These are phyloP conservation scores for Talaromyces sp. DNA, from an alignment of 2,329 filamentous ascomycete genomes.

Conservation along the genomic window DNA sequence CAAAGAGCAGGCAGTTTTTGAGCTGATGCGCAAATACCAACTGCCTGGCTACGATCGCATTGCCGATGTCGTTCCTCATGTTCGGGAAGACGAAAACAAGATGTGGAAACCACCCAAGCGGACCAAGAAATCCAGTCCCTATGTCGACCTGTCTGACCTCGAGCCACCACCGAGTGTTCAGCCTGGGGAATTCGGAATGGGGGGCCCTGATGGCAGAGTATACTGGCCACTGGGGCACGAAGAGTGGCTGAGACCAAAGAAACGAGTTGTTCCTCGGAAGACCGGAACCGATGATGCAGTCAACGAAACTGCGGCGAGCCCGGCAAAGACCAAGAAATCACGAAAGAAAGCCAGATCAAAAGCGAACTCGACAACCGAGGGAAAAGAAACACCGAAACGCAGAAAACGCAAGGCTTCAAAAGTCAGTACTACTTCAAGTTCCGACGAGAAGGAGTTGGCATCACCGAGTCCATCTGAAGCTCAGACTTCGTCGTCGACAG, in stretches of 20 bases:
- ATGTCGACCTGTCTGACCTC: constrained; percentile 38
- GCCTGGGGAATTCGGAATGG: constrained; percentile 76
- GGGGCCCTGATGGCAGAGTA: constrained; percentile 72
- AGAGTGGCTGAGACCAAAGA: constrained; percentile 75
- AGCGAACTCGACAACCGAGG: not conserved
- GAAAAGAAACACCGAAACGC: constrained; percentile 16
- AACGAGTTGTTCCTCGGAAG: constrained; percentile 9
- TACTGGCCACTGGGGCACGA: constrained; percentile 91
- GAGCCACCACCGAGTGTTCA: constrained; percentile 48
- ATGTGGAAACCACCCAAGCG: constrained; percentile 46
- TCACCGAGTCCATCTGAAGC: not conserved
- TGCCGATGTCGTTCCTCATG: constrained; percentile 72
- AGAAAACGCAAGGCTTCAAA: constrained; percentile 29
- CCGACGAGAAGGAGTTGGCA: constrained; percentile 17
- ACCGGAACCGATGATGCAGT: constrained; percentile 4
- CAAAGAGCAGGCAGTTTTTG: constrained; percentile 94
- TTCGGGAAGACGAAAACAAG: constrained; percentile 70
- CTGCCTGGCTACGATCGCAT: constrained; percentile 73
- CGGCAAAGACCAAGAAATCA: not conserved
- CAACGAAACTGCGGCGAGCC: constrained; percentile 9
- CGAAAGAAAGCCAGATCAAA: not conserved
- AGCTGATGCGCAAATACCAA: constrained; percentile 83
- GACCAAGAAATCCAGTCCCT: constrained; percentile 41
- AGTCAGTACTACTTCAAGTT: constrained; percentile 22
- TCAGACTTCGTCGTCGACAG: not conserved